Evolutionary conservation across 768 basidiomycete genomes (phyloP).

Genomic region (Suillus clintonianus): DNA sequence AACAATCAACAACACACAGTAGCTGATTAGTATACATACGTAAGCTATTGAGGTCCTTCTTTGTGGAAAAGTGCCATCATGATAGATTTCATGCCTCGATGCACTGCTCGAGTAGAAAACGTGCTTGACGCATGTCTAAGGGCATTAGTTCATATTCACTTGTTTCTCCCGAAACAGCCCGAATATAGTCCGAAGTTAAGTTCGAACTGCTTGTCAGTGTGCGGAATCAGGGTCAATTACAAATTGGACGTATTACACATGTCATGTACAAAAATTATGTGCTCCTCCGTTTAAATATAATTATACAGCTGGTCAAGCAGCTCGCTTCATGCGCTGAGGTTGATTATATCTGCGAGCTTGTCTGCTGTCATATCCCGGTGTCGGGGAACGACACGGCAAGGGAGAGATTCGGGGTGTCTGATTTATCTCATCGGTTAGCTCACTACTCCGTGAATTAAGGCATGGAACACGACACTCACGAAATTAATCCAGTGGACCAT

Average conservation of each 20-base stretch:
- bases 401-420: constrained; percentile 31
- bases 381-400: constrained; percentile 27
- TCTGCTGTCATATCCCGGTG: constrained; percentile 16
- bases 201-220: not conserved
- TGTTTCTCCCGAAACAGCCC: not conserved
- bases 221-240: not conserved
- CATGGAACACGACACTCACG: constrained; percentile 19
- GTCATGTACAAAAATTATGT: not conserved
- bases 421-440: constrained; percentile 6
- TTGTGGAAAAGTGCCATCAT: not conserved
- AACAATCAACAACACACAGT: not conserved
- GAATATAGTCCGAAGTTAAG: not conserved
- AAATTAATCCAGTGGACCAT: constrained; percentile 30
- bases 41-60: not conserved
- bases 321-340: constrained; percentile 11
- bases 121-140: not conserved
- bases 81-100: too few species aligned
- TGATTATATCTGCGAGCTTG: constrained; percentile 16
- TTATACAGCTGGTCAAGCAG: not conserved
- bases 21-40: not conserved
- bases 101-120: not conserved
- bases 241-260: not conserved
- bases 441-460: not conserved
- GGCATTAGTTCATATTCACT: not conserved
- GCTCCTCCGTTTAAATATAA: not conserved